phyloP scores from a whole-genome alignment of 805 yeast genomes.

The Candida xyloterini region DNA sequence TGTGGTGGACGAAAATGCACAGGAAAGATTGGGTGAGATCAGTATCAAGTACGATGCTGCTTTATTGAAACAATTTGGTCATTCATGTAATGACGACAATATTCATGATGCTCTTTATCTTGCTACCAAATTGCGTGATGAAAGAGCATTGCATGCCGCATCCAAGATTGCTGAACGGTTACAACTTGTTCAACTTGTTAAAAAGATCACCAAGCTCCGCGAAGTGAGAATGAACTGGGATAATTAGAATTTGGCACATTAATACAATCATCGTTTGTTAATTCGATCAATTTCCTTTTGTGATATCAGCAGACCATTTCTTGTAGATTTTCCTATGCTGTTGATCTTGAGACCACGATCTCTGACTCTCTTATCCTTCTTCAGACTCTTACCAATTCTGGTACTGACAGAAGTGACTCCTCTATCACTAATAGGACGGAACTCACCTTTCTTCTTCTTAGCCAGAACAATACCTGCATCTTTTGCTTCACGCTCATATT shows the following conservation, averaged over 20 bases:
- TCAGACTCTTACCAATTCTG: conserved; percentile 48
- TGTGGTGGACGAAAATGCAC: conserved; percentile 33
- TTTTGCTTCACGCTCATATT: conserved; percentile 71
- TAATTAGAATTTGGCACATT: conserved; percentile 6
- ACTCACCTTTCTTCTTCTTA: conserved; percentile 62
- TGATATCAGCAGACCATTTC: conserved; percentile 73
- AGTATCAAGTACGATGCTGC: conserved; percentile 70
- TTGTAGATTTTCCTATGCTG: conserved; percentile 71
- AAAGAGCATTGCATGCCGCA: conserved; percentile 81
- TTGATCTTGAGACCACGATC: conserved; percentile 78
- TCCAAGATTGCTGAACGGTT: conserved; percentile 77
- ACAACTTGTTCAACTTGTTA: conserved; percentile 50
- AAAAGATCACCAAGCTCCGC: conserved; percentile 50
- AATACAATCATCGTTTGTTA: conserved; percentile 5
- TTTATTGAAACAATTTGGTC: conserved; percentile 70
- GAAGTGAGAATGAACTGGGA: conserved; percentile 44
- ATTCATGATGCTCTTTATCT: conserved; percentile 66
- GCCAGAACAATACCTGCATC: conserved; percentile 91
- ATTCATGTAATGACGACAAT: conserved; percentile 66
- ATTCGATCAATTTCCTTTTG: conserved; percentile 56
- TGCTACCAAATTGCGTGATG: conserved; percentile 66
- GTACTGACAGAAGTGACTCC: conserved; percentile 51
- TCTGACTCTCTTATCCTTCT: conserved; percentile 42
- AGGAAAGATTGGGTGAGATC: conserved; percentile 50
- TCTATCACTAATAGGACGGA: conserved; percentile 53